Evolutionary conservation across 768 basidiomycete genomes (phyloP).

Genomic region (Daedaleopsis nitida): DNA sequence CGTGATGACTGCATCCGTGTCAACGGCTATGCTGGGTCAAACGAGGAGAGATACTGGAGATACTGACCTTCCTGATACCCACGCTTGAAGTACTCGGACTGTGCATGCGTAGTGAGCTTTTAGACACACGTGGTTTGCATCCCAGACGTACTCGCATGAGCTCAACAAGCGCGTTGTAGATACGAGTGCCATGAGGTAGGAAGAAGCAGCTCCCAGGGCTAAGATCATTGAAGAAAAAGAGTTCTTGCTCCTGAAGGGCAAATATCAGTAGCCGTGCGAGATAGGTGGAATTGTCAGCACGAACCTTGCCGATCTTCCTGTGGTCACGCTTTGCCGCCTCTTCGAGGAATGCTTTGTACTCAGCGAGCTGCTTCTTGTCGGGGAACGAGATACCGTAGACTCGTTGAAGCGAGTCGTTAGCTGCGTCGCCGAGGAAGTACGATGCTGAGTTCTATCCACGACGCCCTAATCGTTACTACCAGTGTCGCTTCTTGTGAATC

Average conservation of each 20-base stretch:
- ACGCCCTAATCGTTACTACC: background rate
- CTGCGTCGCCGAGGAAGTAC: conserved; percentile 94
- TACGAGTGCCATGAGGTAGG: conserved; percentile 94
- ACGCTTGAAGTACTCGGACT: conserved; percentile 93
- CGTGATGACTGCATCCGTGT: conserved; percentile 75
- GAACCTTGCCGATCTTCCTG: conserved; percentile 87
- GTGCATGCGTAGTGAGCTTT: background rate
- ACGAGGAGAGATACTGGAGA: conserved; percentile 2
- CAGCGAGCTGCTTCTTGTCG: conserved; percentile 91
- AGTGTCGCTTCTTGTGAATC: background rate
- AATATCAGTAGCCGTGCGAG: background rate
- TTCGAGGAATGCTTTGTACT: conserved; percentile 93
- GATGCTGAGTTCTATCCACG: conserved; percentile 84
- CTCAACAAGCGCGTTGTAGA: conserved; percentile 92
- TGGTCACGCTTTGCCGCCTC: conserved; percentile 99
- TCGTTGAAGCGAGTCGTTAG: conserved; percentile 92
- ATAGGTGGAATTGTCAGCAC: conserved; percentile 6
- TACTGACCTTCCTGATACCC: conserved; percentile 89
- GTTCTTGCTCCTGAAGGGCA: conserved; percentile 75
- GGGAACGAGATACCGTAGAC: conserved; percentile 99
- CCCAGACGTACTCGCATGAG: conserved; percentile 74
- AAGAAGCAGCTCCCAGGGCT: conserved; percentile 97
- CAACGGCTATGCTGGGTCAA: background rate
- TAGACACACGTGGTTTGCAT: too few species aligned
- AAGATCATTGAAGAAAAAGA: conserved; percentile 98